Conservation (phyloP, 2,329 filamentous ascomycete species). For the Xylaria polymorpha region DNA sequence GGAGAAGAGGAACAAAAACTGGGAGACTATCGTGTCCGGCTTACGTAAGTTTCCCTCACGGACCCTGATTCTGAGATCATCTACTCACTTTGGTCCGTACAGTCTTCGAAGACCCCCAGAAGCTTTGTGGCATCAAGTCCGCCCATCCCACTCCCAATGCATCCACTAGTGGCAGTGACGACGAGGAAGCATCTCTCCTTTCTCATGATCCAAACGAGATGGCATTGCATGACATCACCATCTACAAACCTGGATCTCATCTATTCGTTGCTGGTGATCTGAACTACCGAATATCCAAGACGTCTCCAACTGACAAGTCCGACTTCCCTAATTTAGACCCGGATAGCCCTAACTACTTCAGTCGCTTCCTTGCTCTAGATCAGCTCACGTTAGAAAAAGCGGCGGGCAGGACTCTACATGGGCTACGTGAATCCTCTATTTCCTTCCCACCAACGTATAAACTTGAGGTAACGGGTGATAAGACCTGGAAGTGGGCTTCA, state of each 20-base stretch:
- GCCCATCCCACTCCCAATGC: conserved; percentile 35
- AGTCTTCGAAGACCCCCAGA: conserved; percentile 73
- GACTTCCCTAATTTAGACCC: conserved; percentile 70
- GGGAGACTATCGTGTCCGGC: conserved; percentile 83
- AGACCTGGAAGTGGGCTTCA: conserved; percentile 76
- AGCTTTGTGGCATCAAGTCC: conserved; percentile 44
- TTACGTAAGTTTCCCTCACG: conserved; percentile 54
- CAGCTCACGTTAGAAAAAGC: conserved; percentile 80
- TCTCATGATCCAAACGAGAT: conserved; percentile 47
- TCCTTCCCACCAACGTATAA: conserved; percentile 95
- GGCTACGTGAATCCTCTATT: conserved; percentile 78
- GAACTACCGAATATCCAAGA: conserved; percentile 88
- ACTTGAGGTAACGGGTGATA: conserved; percentile 59
- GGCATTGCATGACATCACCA: conserved; percentile 66
- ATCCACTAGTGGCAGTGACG: conserved; percentile 30
- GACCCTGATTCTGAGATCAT: neutral
- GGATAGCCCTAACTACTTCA: conserved; percentile 70
- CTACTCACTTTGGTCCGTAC: conserved; percentile 16
- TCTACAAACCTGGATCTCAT: conserved; percentile 81
- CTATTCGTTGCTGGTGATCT: conserved; percentile 91
- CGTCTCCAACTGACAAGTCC: conserved; percentile 69
- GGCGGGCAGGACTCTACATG: conserved; percentile 79
- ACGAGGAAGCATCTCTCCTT: conserved; percentile 45
- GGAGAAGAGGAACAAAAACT: conserved; percentile 83
- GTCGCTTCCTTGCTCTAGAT: conserved; percentile 76